Percentiles rank a stretch among this genome's conserved stretches.
These are phyloP conservation scores for Parasarocladium wereldwijsianum DNA, from an alignment of 2,329 filamentous ascomycete genomes.

Conservation along the genomic window DNA sequence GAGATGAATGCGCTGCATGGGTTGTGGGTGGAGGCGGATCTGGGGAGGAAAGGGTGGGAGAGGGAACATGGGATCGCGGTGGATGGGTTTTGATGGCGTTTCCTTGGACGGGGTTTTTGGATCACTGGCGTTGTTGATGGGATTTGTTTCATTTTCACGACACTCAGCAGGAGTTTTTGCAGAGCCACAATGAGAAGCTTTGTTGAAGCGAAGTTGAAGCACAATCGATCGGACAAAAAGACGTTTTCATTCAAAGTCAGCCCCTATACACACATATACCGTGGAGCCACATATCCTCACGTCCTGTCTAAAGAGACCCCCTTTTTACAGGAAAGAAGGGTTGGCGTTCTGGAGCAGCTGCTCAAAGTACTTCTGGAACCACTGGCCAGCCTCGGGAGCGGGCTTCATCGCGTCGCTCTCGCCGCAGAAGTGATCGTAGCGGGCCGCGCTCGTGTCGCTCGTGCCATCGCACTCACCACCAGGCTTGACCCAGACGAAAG, in stretches of 20 bases:
- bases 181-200: too few species aligned
- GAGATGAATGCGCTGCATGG: slow-evolving; percentile 28
- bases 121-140: too few species aligned
- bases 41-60: slow-evolving; percentile 26
- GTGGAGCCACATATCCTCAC: too few species aligned
- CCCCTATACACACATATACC: too few species aligned
- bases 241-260: too few species aligned
- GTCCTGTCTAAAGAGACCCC: too few species aligned
- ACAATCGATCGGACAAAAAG: too few species aligned
- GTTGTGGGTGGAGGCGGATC: slow-evolving; percentile 41
- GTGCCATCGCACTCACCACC: slow-evolving; percentile 43
- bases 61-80: slow-evolving; percentile 22
- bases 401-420: slow-evolving; percentile 20
- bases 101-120: too few species aligned
- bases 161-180: too few species aligned
- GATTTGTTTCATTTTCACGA: too few species aligned
- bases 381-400: slow-evolving; percentile 35
- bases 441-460: slow-evolving; percentile 28
- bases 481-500: slow-evolving; percentile 59
- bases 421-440: slow-evolving; percentile 26
- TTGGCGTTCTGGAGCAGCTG: slow-evolving; percentile 40
- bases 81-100: too few species aligned
- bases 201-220: too few species aligned
- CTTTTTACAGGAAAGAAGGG: slow-evolving; percentile 28
- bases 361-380: slow-evolving; percentile 50